Conservation (phyloP, 2,329 filamentous ascomycete genomes). For the Colletotrichum destructivum region DNA sequence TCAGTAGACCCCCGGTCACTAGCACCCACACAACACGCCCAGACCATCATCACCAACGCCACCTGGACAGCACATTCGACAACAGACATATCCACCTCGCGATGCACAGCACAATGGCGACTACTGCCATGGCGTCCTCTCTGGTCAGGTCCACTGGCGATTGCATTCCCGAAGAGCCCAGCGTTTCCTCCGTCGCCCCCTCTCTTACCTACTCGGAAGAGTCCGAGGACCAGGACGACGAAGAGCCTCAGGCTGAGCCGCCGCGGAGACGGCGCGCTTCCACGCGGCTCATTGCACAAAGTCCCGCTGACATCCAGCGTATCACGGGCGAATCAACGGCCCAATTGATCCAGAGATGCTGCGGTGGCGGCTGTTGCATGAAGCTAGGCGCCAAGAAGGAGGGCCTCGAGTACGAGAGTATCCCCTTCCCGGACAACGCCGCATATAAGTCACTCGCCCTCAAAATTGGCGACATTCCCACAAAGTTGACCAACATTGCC, state of each 20-base stretch:
- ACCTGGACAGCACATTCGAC: constrained; percentile 15
- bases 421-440: constrained; percentile 81
- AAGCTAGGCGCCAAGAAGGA: constrained; percentile 60
- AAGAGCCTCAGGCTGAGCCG: constrained; percentile 57
- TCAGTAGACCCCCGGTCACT: constrained; percentile 11
- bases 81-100: constrained; percentile 10
- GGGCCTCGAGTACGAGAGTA: constrained; percentile 65
- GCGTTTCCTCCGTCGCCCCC: constrained; percentile 67
- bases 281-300: constrained; percentile 77
- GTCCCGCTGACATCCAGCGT: constrained; percentile 72
- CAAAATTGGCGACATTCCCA: constrained; percentile 82
- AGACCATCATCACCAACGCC: constrained; percentile 19
- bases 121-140: constrained; percentile 55
- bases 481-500: constrained; percentile 78
- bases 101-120: constrained; percentile 50
- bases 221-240: constrained; percentile 72
- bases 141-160: constrained; percentile 57
- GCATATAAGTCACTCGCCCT: constrained; percentile 87
- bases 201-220: constrained; percentile 76
- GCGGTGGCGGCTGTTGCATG: constrained; percentile 76
- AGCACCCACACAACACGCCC: constrained; percentile 13
- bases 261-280: constrained; percentile 75
- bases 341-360: constrained; percentile 74
- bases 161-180: constrained; percentile 62
- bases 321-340: constrained; percentile 76